Conservation (phyloP, 2,329 filamentous ascomycete genomes). For the Biscogniauxia mediterranea region DNA sequence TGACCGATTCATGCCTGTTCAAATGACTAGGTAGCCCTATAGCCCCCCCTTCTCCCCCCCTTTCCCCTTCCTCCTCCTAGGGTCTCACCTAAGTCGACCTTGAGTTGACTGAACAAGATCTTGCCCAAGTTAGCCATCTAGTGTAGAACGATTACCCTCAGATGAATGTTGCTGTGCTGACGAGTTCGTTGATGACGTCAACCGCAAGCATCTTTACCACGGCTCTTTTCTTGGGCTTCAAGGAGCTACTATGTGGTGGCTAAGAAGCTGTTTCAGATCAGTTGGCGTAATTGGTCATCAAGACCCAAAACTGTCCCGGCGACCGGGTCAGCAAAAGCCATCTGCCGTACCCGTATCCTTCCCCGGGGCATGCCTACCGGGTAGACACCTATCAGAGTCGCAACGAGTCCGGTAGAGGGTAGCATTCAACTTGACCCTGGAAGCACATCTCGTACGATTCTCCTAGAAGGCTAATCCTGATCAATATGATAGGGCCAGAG, state of each 20-base stretch:
- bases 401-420: neutral
- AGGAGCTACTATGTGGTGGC: neutral
- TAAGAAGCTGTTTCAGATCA: neutral
- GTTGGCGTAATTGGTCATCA: neutral
- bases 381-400: neutral
- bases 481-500: neutral
- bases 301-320: neutral
- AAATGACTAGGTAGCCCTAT: neutral
- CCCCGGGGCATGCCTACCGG: neutral
- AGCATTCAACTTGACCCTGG: neutral
- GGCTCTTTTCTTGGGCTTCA: neutral
- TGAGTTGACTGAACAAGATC: no score
- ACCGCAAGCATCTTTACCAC: neutral
- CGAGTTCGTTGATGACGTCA: neutral
- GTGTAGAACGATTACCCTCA: neutral
- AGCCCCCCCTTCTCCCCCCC: no score
- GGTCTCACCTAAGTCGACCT: neutral
- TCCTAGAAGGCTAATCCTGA: neutral
- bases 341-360: neutral
- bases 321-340: neutral
- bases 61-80: no score
- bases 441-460: neutral
- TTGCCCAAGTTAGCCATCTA: neutral
- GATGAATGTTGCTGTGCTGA: neutral
- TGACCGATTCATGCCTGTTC: neutral